A percentile compares a stretch with the other conserved stretches of the same genome.
Evolutionary conservation across 2,329 filamentous ascomycete species (phyloP).

Genomic region (Leptographium procerum): DNA sequence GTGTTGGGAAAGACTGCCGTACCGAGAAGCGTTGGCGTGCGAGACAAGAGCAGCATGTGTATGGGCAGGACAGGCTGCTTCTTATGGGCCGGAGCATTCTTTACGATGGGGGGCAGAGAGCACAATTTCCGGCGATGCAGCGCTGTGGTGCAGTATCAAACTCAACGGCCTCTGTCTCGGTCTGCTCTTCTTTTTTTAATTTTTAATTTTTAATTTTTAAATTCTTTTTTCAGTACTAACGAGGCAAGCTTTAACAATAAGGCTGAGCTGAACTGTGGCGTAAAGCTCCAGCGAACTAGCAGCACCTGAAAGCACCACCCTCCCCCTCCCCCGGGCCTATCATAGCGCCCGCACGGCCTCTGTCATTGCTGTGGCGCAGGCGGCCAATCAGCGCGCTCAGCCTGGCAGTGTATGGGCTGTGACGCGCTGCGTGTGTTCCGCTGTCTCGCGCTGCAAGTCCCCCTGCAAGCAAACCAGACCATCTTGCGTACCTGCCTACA

Average conservation of each 20-base stretch:
- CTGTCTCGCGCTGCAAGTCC: background rate
- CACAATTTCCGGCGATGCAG: background rate
- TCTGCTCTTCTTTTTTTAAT: background rate
- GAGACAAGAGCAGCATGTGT: background rate
- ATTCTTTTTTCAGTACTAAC: background rate
- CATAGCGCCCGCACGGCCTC: background rate
- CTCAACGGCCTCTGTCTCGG: too few relatives aligned
- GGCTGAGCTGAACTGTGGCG: background rate
- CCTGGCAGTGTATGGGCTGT: background rate
- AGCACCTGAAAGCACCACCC: too few relatives aligned
- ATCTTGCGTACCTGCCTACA: background rate
- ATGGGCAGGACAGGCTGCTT: background rate
- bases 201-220: background rate
- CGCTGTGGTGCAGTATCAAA: background rate
- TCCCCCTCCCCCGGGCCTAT: background rate
- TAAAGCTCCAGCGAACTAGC: background rate
- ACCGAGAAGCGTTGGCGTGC: background rate
- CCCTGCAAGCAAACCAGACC: background rate
- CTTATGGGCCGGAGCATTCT: slow-evolving; percentile 6
- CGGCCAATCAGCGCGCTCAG: background rate
- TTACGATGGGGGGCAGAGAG: background rate
- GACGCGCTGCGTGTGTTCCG: background rate
- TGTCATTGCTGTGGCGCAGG: background rate
- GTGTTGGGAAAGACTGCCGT: background rate
- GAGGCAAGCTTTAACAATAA: background rate